A percentile compares a stretch with the other conserved stretches of the same genome.
Conservation (phyloP, 768 basidiomycete genomes). For the Glaciozyma antarctica region DNA sequence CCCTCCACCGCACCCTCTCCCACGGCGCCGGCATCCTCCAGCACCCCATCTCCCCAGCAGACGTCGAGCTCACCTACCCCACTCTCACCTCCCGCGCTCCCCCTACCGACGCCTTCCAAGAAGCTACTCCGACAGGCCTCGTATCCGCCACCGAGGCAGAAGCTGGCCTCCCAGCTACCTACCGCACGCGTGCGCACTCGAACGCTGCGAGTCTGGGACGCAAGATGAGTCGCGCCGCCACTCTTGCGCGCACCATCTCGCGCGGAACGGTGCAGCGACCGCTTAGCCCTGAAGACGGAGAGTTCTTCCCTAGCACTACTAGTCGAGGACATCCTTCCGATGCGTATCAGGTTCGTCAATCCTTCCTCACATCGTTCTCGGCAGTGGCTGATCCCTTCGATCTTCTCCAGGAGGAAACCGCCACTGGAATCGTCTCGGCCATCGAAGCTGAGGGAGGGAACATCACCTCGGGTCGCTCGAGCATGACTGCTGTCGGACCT, state of each 20-base stretch:
- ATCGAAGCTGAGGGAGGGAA: no score
- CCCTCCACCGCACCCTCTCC: constrained; percentile 2
- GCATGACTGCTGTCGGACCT: no score
- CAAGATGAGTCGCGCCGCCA: neutral
- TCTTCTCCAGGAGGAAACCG: neutral
- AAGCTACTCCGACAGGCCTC: constrained; percentile 7
- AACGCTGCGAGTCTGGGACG: neutral
- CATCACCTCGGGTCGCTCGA: no score
- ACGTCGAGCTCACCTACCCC: constrained; percentile 9
- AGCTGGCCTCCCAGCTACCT: neutral
- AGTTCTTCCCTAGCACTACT: neutral
- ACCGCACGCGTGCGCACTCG: neutral
- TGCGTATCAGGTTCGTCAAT: no score
- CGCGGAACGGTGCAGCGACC: no score
- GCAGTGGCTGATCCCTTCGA: neutral
- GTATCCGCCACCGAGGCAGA: constrained; percentile 18
- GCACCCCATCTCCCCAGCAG: neutral
- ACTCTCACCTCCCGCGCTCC: constrained; percentile 16
- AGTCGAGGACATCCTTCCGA: neutral
- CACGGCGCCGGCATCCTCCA: constrained; percentile 12
- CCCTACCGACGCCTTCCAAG: constrained; percentile 15
- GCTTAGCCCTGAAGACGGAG: neutral
- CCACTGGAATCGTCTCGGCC: no score
- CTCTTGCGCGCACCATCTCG: neutral
- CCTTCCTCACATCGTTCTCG: neutral